Conservation (phyloP, 768 basidiomycete species). For the Rossbeevera mucosa region DNA sequence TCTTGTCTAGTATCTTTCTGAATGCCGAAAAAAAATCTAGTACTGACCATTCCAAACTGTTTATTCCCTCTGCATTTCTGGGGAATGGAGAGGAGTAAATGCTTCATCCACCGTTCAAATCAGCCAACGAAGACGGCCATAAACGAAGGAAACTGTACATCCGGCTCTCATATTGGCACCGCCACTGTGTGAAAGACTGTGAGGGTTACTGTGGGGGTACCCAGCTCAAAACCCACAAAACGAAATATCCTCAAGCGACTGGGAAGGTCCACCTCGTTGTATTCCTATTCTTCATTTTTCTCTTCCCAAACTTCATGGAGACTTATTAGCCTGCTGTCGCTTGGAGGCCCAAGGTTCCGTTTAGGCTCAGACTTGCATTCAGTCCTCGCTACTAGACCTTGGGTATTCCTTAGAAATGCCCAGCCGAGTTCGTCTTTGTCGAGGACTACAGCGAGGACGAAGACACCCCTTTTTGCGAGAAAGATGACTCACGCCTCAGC, state of each 20-base stretch:
- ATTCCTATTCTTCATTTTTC: not conserved
- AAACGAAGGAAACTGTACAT: not conserved
- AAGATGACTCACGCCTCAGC: no score
- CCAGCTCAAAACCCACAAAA: not conserved
- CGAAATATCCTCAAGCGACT: not conserved
- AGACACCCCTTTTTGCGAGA: no score
- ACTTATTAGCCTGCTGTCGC: not conserved
- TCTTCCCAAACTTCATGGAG: not conserved
- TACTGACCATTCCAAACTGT: no score
- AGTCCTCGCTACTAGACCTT: no score
- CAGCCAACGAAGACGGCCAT: not conserved
- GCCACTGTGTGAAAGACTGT: not conserved
- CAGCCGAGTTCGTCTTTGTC: not conserved
- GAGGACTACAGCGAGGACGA: not conserved
- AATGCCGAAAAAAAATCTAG: no score
- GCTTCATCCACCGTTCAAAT: not conserved
- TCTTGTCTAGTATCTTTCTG: no score
- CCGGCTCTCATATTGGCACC: not conserved
- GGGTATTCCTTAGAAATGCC: no score
- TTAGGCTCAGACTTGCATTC: not conserved
- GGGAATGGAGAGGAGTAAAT: no score
- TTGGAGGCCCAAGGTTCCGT: not conserved
- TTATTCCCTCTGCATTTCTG: no score
- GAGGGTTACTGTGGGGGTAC: not conserved
- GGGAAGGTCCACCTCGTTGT: not conserved